Evolutionary conservation across 73 alveolate genomes (phyloP).

Genomic region (Paramecium tetraurelia): DNA sequence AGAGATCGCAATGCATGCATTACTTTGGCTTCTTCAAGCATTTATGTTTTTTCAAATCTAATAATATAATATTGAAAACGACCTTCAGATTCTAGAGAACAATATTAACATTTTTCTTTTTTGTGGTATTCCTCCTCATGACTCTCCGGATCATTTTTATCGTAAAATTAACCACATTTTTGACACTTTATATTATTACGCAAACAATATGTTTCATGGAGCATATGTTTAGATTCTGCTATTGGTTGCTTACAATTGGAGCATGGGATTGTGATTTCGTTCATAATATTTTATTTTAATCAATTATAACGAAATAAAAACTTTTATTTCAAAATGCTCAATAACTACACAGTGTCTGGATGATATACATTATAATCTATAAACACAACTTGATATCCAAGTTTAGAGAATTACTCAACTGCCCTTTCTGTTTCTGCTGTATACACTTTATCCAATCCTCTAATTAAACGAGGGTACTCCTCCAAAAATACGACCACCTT

Average conservation of each 20-base stretch:
- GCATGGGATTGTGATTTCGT: neutral
- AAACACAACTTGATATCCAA: neutral
- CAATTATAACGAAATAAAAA: slow-evolving; percentile 40
- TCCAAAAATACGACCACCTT: neutral
- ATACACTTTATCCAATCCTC: neutral
- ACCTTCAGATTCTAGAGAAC: slow-evolving; percentile 1
- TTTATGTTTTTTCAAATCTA: neutral
- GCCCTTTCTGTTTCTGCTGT: neutral
- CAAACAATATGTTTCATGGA: slow-evolving; percentile 14
- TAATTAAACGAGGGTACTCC: slow-evolving; percentile 26
- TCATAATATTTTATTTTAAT: neutral
- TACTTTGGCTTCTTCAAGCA: neutral
- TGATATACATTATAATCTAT: neutral
- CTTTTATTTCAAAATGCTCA: neutral
- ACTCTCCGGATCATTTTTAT: slow-evolving; percentile 21
- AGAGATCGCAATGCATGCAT: neutral
- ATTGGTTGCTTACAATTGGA: neutral
- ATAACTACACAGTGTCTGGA: neutral
- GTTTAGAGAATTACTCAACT: neutral
- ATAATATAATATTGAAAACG: neutral
- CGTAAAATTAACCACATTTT: slow-evolving; percentile 21
- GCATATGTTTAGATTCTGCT: neutral
- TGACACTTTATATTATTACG: neutral
- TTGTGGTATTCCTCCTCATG: slow-evolving; percentile 26
- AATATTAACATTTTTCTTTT: neutral